These are phyloP conservation scores for Purpureocillium lavendulum DNA, from an alignment of 2,329 filamentous ascomycete species.

Conservation along the genomic window DNA sequence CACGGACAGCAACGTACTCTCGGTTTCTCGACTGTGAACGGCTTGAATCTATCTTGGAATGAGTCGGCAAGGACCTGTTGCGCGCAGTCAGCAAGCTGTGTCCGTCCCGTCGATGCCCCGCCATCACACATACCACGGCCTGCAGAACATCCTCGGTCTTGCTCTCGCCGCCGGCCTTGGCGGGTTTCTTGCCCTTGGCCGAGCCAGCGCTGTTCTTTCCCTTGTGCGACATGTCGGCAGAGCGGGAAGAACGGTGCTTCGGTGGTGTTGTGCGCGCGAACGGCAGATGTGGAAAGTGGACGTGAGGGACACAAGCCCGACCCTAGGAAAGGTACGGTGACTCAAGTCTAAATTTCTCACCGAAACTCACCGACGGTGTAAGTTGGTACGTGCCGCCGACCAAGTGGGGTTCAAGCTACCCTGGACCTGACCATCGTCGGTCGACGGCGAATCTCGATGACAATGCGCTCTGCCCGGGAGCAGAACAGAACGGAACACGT, in stretches of 20 bases:
- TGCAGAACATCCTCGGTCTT: conserved; percentile 52
- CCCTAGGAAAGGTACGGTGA: no score
- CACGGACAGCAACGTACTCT: conserved; percentile 43
- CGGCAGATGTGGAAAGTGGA: conserved; percentile 8
- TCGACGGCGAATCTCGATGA: no score
- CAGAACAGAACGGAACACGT: no score
- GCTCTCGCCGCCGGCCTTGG: conserved; percentile 41
- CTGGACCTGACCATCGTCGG: no score
- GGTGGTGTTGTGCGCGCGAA: conserved; percentile 9
- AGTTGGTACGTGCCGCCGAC: no score
- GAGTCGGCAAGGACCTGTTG: conserved; percentile 80
- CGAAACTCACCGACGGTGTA: no score
- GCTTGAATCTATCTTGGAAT: conserved; percentile 85
- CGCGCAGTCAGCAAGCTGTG: conserved; percentile 11
- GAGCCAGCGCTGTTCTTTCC: conserved; percentile 28
- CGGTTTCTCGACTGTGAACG: conserved; percentile 82
- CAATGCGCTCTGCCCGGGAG: no score
- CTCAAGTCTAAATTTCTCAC: no score
- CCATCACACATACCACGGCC: conserved; percentile 38
- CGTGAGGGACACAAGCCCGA: background rate
- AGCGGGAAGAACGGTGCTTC: conserved; percentile 1
- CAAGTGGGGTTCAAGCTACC: no score
- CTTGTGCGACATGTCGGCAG: conserved; percentile 35
- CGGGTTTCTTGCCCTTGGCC: conserved; percentile 44
- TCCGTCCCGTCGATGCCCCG: conserved; percentile 10